These are phyloP conservation scores for Auricularia heimuer DNA, from an alignment of 768 basidiomycete genomes.

Conservation along the genomic window DNA sequence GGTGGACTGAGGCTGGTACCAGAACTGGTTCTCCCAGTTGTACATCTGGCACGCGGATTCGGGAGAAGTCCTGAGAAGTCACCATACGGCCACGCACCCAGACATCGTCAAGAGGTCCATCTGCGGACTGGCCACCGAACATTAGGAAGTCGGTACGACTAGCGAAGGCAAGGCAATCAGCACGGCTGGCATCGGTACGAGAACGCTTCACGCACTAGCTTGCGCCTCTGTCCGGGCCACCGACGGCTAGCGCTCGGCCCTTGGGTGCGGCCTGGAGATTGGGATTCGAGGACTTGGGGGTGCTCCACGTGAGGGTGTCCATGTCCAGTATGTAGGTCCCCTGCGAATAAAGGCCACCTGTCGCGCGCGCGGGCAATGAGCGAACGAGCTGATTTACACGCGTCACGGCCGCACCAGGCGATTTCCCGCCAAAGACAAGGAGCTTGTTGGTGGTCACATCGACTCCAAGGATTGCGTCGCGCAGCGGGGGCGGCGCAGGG, in stretches of 20 bases:
- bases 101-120: slow-evolving; percentile 49
- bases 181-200: background rate
- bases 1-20: slow-evolving; percentile 49
- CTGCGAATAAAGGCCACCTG: background rate
- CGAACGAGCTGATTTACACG: background rate
- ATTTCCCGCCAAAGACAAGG: slow-evolving; percentile 70
- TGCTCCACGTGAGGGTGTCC: background rate
- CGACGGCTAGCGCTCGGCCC: slow-evolving; percentile 29
- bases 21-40: slow-evolving; percentile 67
- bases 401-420: slow-evolving; percentile 32
- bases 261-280: background rate
- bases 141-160: slow-evolving; percentile 70
- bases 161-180: background rate
- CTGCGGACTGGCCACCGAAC: slow-evolving; percentile 55
- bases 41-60: slow-evolving; percentile 45
- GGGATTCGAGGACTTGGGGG: background rate
- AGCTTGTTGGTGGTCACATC: slow-evolving; percentile 40
- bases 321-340: background rate
- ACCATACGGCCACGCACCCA: slow-evolving; percentile 44
- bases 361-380: background rate
- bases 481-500: slow-evolving; percentile 44
- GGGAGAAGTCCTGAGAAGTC: slow-evolving; percentile 6
- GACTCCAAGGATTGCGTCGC: slow-evolving; percentile 61
- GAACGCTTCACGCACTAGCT: slow-evolving; percentile 55
- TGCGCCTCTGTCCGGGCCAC: slow-evolving; percentile 64